Evolutionary conservation across 352 stramenopile genomes (phyloP), one percentile per base, ranked within the genome.

Genomic region (Globisporangium cylindrosporum): DNA sequence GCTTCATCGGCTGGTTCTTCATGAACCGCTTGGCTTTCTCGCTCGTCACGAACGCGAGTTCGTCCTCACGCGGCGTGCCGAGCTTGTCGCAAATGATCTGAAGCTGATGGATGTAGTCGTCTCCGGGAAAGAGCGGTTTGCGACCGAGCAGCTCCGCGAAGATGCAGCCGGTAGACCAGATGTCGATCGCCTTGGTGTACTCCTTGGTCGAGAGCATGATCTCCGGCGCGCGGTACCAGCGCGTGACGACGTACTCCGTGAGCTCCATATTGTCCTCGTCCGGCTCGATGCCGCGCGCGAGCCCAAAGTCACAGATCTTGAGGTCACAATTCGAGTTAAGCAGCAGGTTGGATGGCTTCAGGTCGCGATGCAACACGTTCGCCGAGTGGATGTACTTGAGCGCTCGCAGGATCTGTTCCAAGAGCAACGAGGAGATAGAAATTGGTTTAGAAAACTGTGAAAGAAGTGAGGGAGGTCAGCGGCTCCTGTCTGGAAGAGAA

Each of bases 101-200:
- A 55, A 99, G 94, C 80, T 99, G 98, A 78, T 99, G 94, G 77
- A 99, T 99, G 78, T 99, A 99, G 78, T 99, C 97, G 62, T 99
- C 94, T 1, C 93, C 93, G 6, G 91, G 93, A 54, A 98, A 98
- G n/a, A 98, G 80, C 53, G 91, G 90, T 56, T 96, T 97, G 51
- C 90, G 81, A 12, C 86, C 88, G 1, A 98, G 78, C 36, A 98
- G 70, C 72, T 98, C 93, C n/a, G 90, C 92, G 57, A 98, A 97
- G 72, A 98, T 98, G 77, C 94, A 98, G 5, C 94, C 94, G 3
- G 84, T 92, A 15, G 89, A 95, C 97, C 96, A 99, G 69, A 99
- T 88, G 75, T 99, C 97, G 71, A 99, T 97, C 20, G 93, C 89
- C 73, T 99, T 98, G 24, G 92, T 97, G 79, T 99, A 99, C 68